Evolutionary conservation across 495 filamentous ascomycete genomes (phyloP).

Genomic region (Hyaloscypha variabilis): DNA sequence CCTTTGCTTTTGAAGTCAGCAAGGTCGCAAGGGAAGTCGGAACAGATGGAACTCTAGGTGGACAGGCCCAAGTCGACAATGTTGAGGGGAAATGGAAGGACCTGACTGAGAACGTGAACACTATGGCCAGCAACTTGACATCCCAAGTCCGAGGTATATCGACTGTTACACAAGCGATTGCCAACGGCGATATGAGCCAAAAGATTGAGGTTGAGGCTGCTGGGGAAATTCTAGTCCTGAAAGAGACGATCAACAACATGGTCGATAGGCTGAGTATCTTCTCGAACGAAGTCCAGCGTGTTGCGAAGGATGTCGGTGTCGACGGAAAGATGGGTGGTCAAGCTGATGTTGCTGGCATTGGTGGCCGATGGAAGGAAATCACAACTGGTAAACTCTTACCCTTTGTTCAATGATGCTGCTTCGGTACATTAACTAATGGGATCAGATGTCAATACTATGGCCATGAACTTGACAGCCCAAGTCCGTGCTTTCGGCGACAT

Average conservation of each 20-base stretch:
- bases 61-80: conserved; percentile 94
- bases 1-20: conserved; percentile 97
- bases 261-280: conserved; percentile 94
- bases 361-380: conserved; percentile 97
- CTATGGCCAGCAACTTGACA: conserved; percentile 95
- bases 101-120: conserved; percentile 92
- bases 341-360: conserved; percentile 91
- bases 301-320: conserved; percentile 95
- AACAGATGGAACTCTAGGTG: conserved; percentile 93
- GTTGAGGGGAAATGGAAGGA: conserved; percentile 99
- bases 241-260: conserved; percentile 99
- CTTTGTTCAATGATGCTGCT: background rate
- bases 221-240: conserved; percentile 90
- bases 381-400: conserved; percentile 60
- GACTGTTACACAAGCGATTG: conserved; percentile 96
- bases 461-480: conserved; percentile 95
- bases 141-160: conserved; percentile 95
- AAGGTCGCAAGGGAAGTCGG: conserved; percentile 98
- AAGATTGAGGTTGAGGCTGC: conserved; percentile 96
- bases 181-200: conserved; percentile 88
- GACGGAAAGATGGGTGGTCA: conserved; percentile 99
- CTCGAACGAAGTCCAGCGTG: conserved; percentile 94
- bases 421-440: conserved; percentile 4
- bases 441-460: conserved; percentile 94
- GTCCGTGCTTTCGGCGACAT: conserved; percentile 98